A percentile compares a stretch with the other conserved stretches of the same genome.
phyloP scores from a whole-genome alignment of 2,329 filamentous ascomycete species.

The Monosporascus sp. region DNA sequence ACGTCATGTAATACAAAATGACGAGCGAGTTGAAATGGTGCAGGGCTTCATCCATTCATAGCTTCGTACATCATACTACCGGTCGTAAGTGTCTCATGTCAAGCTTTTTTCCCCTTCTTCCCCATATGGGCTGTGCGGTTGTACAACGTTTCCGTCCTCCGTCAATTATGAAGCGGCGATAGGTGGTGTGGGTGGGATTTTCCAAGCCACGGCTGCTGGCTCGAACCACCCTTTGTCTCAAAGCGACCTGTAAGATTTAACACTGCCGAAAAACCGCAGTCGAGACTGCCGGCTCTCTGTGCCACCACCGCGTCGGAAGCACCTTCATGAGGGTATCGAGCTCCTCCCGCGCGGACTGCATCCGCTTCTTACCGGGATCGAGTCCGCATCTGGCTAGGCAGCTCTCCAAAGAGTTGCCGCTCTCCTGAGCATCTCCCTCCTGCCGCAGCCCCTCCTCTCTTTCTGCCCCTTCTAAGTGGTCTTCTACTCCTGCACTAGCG shows the following conservation, averaged over 20 bases:
- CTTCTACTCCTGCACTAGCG: slow-evolving; percentile 13
- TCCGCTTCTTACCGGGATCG: slow-evolving; percentile 23
- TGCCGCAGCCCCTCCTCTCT: slow-evolving; percentile 9
- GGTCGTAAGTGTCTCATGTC: background rate
- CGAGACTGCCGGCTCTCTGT: slow-evolving; percentile 21
- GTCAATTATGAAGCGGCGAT: background rate
- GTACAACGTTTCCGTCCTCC: background rate
- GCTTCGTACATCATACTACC: background rate
- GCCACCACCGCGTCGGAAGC: slow-evolving; percentile 25
- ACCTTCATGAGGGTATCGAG: slow-evolving; percentile 25
- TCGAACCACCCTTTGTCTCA: background rate
- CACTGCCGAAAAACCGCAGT: slow-evolving; percentile 22
- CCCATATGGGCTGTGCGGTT: background rate
- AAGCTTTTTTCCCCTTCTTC: background rate
- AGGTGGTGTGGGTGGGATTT: background rate
- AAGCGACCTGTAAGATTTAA: background rate
- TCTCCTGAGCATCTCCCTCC: slow-evolving; percentile 5
- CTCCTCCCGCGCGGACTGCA: slow-evolving; percentile 25
- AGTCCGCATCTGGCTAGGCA: background rate
- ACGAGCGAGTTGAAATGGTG: background rate
- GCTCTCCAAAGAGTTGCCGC: background rate
- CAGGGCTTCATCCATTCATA: background rate
- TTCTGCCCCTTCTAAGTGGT: slow-evolving; percentile 1
- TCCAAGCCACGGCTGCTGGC: background rate
- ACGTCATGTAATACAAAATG: background rate